These are phyloP conservation scores for Syzygium oleosum DNA, from an alignment of 345 rosid species.

Conservation along the genomic window DNA sequence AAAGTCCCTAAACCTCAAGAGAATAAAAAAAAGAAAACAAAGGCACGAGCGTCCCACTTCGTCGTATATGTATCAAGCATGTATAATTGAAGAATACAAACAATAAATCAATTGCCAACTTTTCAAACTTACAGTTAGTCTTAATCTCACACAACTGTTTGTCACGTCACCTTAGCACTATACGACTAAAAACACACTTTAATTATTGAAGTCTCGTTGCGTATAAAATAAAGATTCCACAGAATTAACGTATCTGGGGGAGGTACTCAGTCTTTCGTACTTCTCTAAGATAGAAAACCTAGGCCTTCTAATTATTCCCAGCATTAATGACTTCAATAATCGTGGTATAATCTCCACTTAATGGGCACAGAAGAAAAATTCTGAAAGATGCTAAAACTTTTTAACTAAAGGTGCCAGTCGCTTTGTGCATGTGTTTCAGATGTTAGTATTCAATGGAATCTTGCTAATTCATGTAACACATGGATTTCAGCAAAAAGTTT, in stretches of 20 bases:
- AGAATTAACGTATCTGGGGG: not conserved
- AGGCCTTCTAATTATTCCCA: not conserved
- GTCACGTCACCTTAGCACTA: not conserved
- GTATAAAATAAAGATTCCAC: not conserved
- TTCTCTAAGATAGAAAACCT: not conserved
- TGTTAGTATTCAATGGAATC: not conserved
- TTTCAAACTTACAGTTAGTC: not conserved
- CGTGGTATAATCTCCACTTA: not conserved
- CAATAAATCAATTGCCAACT: not conserved
- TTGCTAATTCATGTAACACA: not conserved
- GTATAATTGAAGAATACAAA: not conserved
- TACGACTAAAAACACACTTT: not conserved
- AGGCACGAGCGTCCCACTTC: not conserved
- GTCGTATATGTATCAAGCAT: not conserved
- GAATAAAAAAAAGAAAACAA: not conserved
- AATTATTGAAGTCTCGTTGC: not conserved
- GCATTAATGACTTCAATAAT: not conserved
- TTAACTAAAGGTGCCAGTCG: not conserved
- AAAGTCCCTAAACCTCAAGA: not conserved
- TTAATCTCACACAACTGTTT: not conserved
- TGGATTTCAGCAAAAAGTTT: not conserved
- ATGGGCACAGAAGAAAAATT: not conserved
- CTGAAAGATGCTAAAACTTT: not conserved
- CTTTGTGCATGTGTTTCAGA: not conserved
- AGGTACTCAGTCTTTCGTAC: not conserved